Conservation (phyloP, 345 rosid species). For the Eucalyptus regnans region DNA sequence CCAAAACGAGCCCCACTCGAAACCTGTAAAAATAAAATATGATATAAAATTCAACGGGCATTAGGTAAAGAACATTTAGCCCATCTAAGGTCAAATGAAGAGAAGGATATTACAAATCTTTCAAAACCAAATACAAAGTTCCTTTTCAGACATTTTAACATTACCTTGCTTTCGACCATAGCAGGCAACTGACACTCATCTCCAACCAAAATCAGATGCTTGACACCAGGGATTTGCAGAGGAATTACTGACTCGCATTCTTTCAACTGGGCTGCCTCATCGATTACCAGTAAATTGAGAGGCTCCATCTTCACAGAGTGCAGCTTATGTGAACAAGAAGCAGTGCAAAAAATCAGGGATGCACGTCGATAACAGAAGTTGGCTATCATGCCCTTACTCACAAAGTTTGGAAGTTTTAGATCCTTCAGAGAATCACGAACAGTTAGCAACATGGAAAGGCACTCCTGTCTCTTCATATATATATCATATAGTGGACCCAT, state of each 20-base stretch:
- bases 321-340: constrained; percentile 21
- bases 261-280: constrained; percentile 56
- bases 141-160: background rate
- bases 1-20: constrained; percentile 28
- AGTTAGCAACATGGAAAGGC: constrained; percentile 1
- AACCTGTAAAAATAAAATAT: constrained; percentile 4
- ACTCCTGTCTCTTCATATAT: constrained; percentile 4
- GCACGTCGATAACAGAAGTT: constrained; percentile 22
- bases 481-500: background rate
- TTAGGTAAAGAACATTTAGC: background rate
- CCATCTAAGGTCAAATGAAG: background rate
- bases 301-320: constrained; percentile 3
- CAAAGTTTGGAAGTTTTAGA: constrained; percentile 11
- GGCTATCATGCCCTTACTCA: background rate
- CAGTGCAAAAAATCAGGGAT: constrained; percentile 27
- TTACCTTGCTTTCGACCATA: constrained; percentile 30
- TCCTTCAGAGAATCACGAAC: background rate
- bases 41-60: background rate
- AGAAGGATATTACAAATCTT: background rate
- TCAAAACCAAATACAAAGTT: background rate
- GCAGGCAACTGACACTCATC: constrained; percentile 43
- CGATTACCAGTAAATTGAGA: constrained; percentile 28
- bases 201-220: constrained; percentile 31
- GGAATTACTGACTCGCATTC: constrained; percentile 50
- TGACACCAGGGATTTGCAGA: constrained; percentile 26